These are phyloP conservation scores for Cladophialophora bantiana DNA, from an alignment of 2,329 filamentous ascomycete genomes.

Conservation along the genomic window DNA sequence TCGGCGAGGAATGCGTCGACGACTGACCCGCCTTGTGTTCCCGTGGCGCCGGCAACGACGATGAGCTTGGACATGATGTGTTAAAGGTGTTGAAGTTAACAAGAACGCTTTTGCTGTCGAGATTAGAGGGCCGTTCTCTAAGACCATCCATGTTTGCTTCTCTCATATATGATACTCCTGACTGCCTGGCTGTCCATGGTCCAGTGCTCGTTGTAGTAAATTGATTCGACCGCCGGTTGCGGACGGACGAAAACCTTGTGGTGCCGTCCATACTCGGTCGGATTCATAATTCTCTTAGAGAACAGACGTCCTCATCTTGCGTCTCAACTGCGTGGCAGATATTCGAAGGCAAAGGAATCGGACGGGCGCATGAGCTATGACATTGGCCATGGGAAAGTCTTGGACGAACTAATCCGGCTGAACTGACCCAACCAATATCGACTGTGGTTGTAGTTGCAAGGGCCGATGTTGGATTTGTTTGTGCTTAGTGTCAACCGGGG, in stretches of 20 bases:
- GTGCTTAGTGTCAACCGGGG: too few species aligned
- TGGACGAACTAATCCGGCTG: too few species aligned
- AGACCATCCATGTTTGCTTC: background rate
- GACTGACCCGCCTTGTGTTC: constrained; percentile 55
- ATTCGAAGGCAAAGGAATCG: too few species aligned
- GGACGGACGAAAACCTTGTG: background rate
- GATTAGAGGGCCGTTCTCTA: background rate
- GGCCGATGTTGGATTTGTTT: too few species aligned
- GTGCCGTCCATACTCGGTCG: too few species aligned
- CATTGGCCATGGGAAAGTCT: too few species aligned
- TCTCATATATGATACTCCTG: background rate
- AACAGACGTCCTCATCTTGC: too few species aligned
- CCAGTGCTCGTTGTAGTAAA: background rate
- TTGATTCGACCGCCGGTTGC: constrained; percentile 6
- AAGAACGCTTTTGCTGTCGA: background rate
- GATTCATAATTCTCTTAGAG: too few species aligned
- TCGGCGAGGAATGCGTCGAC: constrained; percentile 40
- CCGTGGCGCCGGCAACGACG: constrained; percentile 60
- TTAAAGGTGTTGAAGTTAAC: background rate
- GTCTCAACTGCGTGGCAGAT: too few species aligned
- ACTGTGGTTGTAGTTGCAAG: too few species aligned
- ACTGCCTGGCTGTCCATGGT: background rate
- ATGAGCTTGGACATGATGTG: constrained; percentile 44
- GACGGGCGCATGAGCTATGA: too few species aligned
- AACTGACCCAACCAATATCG: too few species aligned